Conservation (phyloP, 805 yeast species). For the Kluyveromyces siamensis region DNA sequence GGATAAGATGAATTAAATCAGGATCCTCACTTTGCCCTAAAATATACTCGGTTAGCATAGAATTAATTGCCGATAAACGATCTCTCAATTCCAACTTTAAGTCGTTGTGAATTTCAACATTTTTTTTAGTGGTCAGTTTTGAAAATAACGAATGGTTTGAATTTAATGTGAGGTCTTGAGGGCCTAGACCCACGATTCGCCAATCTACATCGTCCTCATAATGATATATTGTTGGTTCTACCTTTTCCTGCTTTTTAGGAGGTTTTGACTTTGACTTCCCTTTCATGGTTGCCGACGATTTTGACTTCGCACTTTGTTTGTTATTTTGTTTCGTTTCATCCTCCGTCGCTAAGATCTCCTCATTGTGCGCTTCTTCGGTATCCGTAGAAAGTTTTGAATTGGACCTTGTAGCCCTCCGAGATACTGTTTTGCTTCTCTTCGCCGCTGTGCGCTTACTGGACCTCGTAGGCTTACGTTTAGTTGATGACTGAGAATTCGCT, state of each 20-base stretch:
- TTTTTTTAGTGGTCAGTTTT: slow-evolving; percentile 22
- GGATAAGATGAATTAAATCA: slow-evolving; percentile 17
- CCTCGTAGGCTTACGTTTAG: slow-evolving; percentile 27
- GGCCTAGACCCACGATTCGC: slow-evolving; percentile 26
- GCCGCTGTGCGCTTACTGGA: slow-evolving; percentile 16
- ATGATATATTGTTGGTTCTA: slow-evolving; percentile 11
- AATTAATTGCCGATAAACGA: slow-evolving; percentile 18
- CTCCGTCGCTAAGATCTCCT: slow-evolving; percentile 4
- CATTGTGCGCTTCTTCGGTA: slow-evolving; percentile 5
- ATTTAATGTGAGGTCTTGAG: slow-evolving; percentile 20
- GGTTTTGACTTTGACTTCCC: slow-evolving; percentile 9
- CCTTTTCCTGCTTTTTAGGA: slow-evolving; percentile 5
- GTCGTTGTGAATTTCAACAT: slow-evolving; percentile 23
- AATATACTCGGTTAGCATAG: slow-evolving; percentile 11
- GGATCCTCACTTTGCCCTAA: slow-evolving; percentile 3
- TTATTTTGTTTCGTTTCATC: slow-evolving; percentile 13
- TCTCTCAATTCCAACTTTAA: slow-evolving; percentile 19
- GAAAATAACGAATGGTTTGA: slow-evolving; percentile 14
- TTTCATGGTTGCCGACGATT: slow-evolving; percentile 10
- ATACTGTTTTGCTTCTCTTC: slow-evolving; percentile 17
- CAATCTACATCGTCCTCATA: slow-evolving; percentile 28
- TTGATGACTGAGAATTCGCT: slow-evolving; percentile 12
- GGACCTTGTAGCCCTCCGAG: slow-evolving; percentile 15
- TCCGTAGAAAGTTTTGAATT: slow-evolving; percentile 13
- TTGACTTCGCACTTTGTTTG: slow-evolving; percentile 14